Evolutionary conservation across 345 rosid species (phyloP).

Genomic region (Acer campestre): DNA sequence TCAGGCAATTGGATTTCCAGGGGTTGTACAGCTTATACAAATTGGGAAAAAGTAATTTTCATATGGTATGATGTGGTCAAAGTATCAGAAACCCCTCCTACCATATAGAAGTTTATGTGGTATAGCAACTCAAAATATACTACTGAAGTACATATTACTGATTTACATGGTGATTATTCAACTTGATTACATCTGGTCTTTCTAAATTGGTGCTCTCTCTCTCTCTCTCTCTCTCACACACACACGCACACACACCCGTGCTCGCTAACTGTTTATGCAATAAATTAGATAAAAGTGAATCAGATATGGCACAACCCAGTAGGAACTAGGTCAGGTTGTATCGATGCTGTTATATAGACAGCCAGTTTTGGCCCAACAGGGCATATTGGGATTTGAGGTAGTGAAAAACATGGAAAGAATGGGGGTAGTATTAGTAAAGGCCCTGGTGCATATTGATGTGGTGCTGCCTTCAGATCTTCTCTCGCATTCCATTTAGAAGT

Average conservation of each 20-base stretch:
- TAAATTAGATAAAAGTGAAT: no score
- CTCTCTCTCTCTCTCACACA: background rate
- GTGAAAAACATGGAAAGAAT: no score
- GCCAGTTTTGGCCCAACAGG: no score
- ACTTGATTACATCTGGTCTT: background rate
- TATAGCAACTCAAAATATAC: background rate
- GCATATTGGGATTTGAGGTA: no score
- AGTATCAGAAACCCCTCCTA: background rate
- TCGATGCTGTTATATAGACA: no score
- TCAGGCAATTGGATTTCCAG: background rate
- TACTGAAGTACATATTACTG: background rate
- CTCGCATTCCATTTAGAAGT: no score
- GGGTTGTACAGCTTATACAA: conserved; percentile 8
- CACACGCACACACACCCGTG: no score
- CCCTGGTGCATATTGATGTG: no score
- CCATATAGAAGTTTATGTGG: background rate
- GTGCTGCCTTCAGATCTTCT: no score
- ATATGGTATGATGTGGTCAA: background rate
- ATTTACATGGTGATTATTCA: background rate
- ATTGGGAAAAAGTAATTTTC: background rate
- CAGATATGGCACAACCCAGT: no score
- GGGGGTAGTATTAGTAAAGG: no score
- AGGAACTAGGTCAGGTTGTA: no score
- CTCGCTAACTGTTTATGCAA: background rate
- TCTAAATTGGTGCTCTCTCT: background rate